Percentiles rank a stretch among this genome's conserved stretches.
Evolutionary conservation across 495 filamentous ascomycete genomes (phyloP).

Genomic region (Hypoxylon subgilvum): DNA sequence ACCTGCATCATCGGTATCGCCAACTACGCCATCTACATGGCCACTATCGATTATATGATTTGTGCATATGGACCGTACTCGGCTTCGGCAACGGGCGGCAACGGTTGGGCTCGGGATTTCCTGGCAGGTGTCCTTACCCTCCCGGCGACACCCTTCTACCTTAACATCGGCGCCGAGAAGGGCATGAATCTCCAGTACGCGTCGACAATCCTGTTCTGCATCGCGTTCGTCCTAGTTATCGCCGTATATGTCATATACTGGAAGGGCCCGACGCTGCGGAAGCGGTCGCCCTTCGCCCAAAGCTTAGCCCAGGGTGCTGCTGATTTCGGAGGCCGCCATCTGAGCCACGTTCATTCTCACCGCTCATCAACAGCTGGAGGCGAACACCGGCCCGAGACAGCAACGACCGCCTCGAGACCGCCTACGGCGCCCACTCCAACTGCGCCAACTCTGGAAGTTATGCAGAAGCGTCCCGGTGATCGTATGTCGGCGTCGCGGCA

Average conservation of each 20-base stretch:
- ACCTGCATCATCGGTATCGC: constrained; percentile 68
- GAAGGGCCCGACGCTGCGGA: constrained; percentile 71
- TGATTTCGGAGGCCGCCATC: constrained; percentile 45
- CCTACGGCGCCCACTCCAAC: constrained; percentile 11
- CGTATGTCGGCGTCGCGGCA: constrained; percentile 35
- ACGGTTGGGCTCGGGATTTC: constrained; percentile 76
- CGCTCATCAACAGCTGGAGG: constrained; percentile 27
- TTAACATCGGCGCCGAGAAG: constrained; percentile 60
- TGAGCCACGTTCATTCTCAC: constrained; percentile 30
- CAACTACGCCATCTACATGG: constrained; percentile 78
- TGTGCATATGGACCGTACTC: constrained; percentile 78
- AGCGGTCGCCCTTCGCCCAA: constrained; percentile 76
- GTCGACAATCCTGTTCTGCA: constrained; percentile 72
- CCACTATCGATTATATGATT: constrained; percentile 87
- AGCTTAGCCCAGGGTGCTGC: constrained; percentile 62
- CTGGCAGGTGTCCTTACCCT: constrained; percentile 79
- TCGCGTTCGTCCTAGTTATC: constrained; percentile 70
- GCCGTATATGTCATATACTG: constrained; percentile 81
- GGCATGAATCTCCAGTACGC: constrained; percentile 69
- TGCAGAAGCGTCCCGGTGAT: constrained; percentile 33
- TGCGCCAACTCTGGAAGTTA: constrained; percentile 17
- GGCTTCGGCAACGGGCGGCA: constrained; percentile 78
- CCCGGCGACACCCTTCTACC: constrained; percentile 73
- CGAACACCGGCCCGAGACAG: constrained; percentile 12
- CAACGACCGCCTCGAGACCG: constrained; percentile 14